Base-by-base conservation (phyloP, 176 grass and related monocot species). In the Triticum turgidum region DNA sequence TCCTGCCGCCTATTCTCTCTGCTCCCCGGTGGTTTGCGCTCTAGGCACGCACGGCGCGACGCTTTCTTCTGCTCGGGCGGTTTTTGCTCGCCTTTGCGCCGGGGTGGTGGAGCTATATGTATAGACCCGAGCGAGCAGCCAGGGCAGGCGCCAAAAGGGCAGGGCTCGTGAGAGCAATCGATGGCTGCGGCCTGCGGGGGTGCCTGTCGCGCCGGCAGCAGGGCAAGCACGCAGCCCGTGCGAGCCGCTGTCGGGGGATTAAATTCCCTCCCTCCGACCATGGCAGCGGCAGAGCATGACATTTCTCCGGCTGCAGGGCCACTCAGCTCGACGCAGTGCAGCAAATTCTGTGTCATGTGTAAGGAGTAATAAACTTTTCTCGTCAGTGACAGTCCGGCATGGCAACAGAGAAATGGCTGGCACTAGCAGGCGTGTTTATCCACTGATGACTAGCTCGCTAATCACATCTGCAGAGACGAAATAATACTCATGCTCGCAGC, bases 131-230 rank as follows among this genome's bases (percentile, higher is more conserved):
- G 69, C 49, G 18, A 42, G 12, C 20, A 11, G 5, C 35, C 64
- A 13, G 37, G 54, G 33, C 17, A 39, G 9, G 72, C 25, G 34
- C 65, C 13, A 78, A 74, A 89, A 89, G 1, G 59, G 65, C 66
- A 27, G 24, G 49, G 42, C 42, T 20, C 56, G 70, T 65, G 70
- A 21, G 30, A 65, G 58, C 42, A 83, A 86, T 92, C 83, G 63
- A 70, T 76, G 83, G 41, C 25, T 6, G 81, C 64, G 62, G 83
- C 33, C 25, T 6, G 81, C 64, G 62, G 59, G 64, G 75, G 82
- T 49, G 80, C 11, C 3, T 88, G 92, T 90, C 88, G 71, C 44
- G 85, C 54, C 90, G 93, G 91, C 86, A 82, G 67, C 32, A 17
- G 14, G 25, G 44, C 73, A 49, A 30, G 44, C 58, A 72, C 64